These are phyloP conservation scores for Astragalus glycyphyllos DNA, from an alignment of 306 rosid genomes.

Conservation along the genomic window DNA sequence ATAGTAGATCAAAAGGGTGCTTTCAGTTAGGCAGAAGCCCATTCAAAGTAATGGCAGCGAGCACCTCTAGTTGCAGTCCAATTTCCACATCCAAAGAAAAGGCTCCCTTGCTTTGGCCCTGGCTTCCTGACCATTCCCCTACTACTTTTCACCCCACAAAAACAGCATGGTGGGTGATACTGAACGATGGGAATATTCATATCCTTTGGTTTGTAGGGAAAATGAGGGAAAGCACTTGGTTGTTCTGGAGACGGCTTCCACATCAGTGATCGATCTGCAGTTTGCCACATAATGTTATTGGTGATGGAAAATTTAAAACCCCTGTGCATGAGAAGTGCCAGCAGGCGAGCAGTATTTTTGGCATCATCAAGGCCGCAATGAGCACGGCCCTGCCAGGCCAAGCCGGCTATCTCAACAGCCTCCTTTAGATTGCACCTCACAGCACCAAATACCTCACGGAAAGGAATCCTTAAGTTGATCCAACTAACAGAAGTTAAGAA, in stretches of 20 bases:
- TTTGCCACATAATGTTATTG: constrained; percentile 70
- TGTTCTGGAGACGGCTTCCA: constrained; percentile 70
- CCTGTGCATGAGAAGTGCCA: constrained; percentile 73
- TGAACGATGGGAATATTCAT: constrained; percentile 51
- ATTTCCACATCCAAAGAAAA: constrained; percentile 90
- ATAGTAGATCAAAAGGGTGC: constrained; percentile 46
- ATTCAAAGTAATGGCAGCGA: constrained; percentile 86
- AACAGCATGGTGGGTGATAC: constrained; percentile 73
- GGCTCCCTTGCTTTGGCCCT: constrained; percentile 84
- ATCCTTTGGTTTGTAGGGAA: constrained; percentile 64
- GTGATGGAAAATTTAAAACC: constrained; percentile 84
- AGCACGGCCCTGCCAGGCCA: constrained; percentile 92
- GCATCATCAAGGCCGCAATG: constrained; percentile 97
- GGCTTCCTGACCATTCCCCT: constrained; percentile 74
- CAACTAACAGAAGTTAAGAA: constrained; percentile 61
- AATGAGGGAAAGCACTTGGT: constrained; percentile 47
- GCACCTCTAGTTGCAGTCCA: constrained; percentile 84
- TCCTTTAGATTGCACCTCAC: constrained; percentile 86
- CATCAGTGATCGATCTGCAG: constrained; percentile 58
- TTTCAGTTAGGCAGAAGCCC: constrained; percentile 68
- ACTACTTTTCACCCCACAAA: constrained; percentile 86
- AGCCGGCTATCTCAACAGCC: constrained; percentile 89
- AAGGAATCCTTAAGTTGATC: constrained; percentile 90
- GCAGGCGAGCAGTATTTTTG: constrained; percentile 84
- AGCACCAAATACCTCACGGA: constrained; percentile 80